Percentiles rank a stretch among this genome's conserved stretches.
phyloP scores from a whole-genome alignment of 345 rosid genomes.

The Excoecaria agallocha region DNA sequence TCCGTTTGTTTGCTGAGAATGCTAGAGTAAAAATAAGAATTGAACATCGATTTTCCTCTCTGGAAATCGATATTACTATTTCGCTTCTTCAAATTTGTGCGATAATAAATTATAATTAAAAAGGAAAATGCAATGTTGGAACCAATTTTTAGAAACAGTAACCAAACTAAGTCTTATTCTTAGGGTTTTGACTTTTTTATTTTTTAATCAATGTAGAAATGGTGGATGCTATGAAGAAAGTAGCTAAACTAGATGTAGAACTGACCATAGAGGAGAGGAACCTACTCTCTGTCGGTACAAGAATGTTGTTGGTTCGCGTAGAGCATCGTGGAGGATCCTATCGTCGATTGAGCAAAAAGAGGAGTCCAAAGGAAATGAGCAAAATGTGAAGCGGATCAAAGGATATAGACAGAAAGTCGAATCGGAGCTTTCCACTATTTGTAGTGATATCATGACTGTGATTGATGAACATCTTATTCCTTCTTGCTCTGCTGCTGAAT shows the following conservation, averaged over 20 bases:
- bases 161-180: not conserved
- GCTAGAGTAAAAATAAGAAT: not conserved
- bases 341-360: slow-evolving; percentile 24
- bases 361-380: slow-evolving; percentile 48
- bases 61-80: not conserved
- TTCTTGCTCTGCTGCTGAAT: slow-evolving; percentile 53
- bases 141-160: not conserved
- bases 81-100: not conserved
- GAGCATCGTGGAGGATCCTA: slow-evolving; percentile 25
- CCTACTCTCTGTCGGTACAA: slow-evolving; percentile 24
- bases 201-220: slow-evolving; percentile 11
- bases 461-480: slow-evolving; percentile 70
- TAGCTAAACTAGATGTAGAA: slow-evolving; percentile 19
- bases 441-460: slow-evolving; percentile 55
- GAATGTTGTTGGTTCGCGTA: slow-evolving; percentile 16
- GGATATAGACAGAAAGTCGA: slow-evolving; percentile 64
- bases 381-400: slow-evolving; percentile 49
- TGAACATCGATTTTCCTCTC: not conserved
- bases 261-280: slow-evolving; percentile 25
- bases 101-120: not conserved
- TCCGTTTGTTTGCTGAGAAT: slow-evolving; percentile 14
- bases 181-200: not conserved
- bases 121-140: not conserved
- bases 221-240: slow-evolving; percentile 29
- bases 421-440: slow-evolving; percentile 46